Evolutionary conservation across 148 eudicot species (phyloP).

Genomic region (Agrostemma githago): DNA sequence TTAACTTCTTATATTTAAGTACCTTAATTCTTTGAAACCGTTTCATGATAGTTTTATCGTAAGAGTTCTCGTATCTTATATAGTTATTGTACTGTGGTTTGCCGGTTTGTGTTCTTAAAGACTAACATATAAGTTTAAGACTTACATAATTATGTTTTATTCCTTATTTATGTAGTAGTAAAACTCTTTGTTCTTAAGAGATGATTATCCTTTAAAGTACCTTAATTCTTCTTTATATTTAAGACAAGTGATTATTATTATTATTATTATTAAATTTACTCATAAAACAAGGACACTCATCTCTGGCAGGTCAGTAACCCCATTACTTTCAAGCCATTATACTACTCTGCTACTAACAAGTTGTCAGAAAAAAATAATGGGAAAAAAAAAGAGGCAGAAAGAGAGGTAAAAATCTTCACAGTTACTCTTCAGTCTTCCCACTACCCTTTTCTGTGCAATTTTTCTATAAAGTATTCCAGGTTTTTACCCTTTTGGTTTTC

Average conservation of each 20-base stretch:
- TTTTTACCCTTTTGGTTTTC: slow-evolving; percentile 7
- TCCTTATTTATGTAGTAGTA: too few species aligned
- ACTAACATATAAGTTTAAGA: too few species aligned
- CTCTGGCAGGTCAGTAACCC: slow-evolving; percentile 29
- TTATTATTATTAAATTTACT: not conserved
- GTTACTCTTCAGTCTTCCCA: slow-evolving; percentile 5
- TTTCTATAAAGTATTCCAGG: not conserved
- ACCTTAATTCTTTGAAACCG: not conserved
- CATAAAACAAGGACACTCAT: not conserved
- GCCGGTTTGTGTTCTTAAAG: too few species aligned
- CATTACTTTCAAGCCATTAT: slow-evolving; percentile 19
- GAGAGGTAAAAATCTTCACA: slow-evolving; percentile 20
- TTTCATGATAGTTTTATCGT: too few species aligned
- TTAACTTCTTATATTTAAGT: too few species aligned
- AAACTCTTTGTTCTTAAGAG: not conserved
- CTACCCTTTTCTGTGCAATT: slow-evolving; percentile 1
- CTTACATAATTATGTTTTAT: too few species aligned
- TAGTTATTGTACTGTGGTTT: too few species aligned
- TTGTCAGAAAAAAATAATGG: slow-evolving; percentile 1
- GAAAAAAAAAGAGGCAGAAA: not conserved
- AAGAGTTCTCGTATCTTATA: too few species aligned
- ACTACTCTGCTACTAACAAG: not conserved
- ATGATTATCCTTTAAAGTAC: not conserved
- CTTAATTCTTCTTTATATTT: not conserved
- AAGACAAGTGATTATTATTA: not conserved